Evolutionary conservation across 2,329 filamentous ascomycete genomes (phyloP), one percentile per base, ranked within the genome.

Genomic region (Aureobasidium sp.): DNA sequence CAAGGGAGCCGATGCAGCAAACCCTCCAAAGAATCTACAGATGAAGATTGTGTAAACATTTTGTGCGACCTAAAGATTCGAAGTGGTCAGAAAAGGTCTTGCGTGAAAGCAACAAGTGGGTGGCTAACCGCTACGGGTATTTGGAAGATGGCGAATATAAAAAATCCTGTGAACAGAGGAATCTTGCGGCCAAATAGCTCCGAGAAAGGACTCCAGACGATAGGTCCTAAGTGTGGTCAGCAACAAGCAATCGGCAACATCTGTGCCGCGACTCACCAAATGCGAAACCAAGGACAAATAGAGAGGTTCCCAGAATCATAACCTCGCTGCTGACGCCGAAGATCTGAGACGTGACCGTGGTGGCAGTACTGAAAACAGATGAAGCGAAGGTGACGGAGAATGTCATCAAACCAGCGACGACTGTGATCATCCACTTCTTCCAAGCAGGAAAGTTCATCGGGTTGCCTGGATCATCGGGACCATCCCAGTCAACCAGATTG

Each of bases 361-460:
- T 67, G 1, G 67, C 65, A 44, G 61, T 63, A 39, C 44, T 64
- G 61, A 71, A 71, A 20, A 71, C 66, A 5, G 70, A 67, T 71
- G 78, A 77, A 74, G 93, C 76, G 57, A 85, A 83, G 3, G 90
- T 94, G 71, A 88, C 79, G 73, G 88, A 87, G 77, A 96, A 96
- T 72, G 92, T 87, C 66, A 94, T 78, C 67, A 80, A 51, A 12
- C 65, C 69, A 62, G 68, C 64, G 2, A 64, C 62, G 14, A 67
- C 31, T 3, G 69, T 69, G 48, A 70, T 70, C 52, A 67, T 68
- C 71, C 71, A 73, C 51, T 73, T 73, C 62, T 65, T 68, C 27
- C 65, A 65, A 27, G 66, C 66, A 2, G 62, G 63, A 65, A 68
- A 72, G 62, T 72, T 73, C 64, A 71, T 68, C 5, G 71, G 71